These are phyloP conservation scores for Aechmea fasciata DNA, from an alignment of 176 grass and related monocot genomes.

Conservation along the genomic window DNA sequence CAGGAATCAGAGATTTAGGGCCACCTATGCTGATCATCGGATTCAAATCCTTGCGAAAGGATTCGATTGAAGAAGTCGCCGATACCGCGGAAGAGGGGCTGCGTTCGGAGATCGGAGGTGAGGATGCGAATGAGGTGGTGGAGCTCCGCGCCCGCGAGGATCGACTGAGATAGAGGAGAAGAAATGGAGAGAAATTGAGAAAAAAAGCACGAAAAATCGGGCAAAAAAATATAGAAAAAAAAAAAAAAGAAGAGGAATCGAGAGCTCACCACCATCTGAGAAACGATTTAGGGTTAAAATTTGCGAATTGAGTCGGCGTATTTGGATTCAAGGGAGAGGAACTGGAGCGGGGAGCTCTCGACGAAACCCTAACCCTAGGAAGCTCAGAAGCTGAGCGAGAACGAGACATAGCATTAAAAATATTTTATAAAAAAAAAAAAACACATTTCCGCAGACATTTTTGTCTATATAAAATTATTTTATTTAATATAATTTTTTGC, in stretches of 20 bases:
- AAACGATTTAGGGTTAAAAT: neutral
- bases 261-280: constrained; percentile 18
- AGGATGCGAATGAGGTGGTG: constrained; percentile 19
- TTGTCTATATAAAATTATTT: too few species aligned
- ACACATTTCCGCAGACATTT: too few species aligned
- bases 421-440: too few species aligned
- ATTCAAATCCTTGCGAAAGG: constrained; percentile 19
- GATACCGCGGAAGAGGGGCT: constrained; percentile 15
- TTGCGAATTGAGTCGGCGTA: neutral
- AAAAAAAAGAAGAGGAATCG: neutral
- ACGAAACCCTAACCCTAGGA: neutral
- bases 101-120: constrained; percentile 10
- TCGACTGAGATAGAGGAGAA: constrained; percentile 18
- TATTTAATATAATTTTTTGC: too few species aligned
- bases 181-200: neutral
- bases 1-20: neutral
- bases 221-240: neutral
- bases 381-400: neutral
- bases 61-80: constrained; percentile 25
- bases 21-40: constrained; percentile 19
- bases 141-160: constrained; percentile 18
- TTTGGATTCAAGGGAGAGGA: constrained; percentile 7
- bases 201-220: neutral
- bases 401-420: too few species aligned
- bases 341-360: neutral